Conservation (phyloP, 129 eudicot species). For the Sambucus nigra region DNA sequence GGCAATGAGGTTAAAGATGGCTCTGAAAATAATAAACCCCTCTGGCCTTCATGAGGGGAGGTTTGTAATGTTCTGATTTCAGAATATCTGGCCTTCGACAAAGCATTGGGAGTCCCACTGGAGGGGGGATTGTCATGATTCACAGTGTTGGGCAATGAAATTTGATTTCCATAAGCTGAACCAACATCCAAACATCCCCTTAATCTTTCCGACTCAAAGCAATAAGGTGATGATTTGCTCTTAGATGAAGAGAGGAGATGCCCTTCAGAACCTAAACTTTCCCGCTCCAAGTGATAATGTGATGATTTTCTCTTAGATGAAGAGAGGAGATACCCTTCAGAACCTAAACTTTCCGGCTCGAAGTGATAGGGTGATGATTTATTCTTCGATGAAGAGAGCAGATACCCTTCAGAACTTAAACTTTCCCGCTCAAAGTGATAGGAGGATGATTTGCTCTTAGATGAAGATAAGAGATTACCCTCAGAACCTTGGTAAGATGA, state of each 20-base stretch:
- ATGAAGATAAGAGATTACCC: conserved; percentile 3
- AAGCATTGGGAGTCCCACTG: background rate
- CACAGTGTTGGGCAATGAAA: conserved; percentile 5
- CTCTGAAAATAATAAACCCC: conserved; percentile 12
- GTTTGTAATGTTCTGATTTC: background rate
- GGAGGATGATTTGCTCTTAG: background rate
- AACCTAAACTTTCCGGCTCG: conserved; percentile 10
- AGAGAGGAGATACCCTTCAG: conserved; percentile 7
- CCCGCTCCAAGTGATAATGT: conserved; percentile 2
- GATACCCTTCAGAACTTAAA: conserved; percentile 10
- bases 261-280: conserved; percentile 10
- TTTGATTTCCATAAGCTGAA: conserved; percentile 14
- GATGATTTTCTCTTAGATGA: background rate
- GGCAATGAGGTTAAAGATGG: conserved; percentile 10
- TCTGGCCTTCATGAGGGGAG: background rate
- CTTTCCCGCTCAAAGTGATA: background rate
- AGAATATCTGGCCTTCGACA: background rate
- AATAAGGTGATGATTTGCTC: background rate
- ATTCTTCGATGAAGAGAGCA: background rate
- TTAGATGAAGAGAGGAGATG: conserved; percentile 5
- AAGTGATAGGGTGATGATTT: background rate
- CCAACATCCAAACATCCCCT: conserved; percentile 11
- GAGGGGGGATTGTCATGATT: background rate
- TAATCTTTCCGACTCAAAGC: conserved; percentile 8
- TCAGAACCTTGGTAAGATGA: conserved; percentile 15